phyloP scores from a whole-genome alignment of 2,329 filamentous ascomycete genomes.

The Dactylellina parvicollis region DNA sequence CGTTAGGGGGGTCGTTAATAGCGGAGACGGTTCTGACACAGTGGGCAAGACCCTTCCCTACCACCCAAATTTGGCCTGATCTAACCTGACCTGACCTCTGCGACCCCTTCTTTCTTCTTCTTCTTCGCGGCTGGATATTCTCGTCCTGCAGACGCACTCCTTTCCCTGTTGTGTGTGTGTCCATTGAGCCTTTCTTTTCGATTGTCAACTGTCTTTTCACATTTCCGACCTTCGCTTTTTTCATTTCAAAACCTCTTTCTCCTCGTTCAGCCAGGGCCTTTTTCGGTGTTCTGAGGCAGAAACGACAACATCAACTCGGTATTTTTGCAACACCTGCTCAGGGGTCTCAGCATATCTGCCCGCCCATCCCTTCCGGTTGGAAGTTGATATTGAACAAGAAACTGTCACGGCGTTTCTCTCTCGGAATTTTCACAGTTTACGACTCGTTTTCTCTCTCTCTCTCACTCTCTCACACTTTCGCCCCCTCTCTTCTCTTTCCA shows the following conservation, averaged over 20 bases:
- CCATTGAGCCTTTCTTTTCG: slow-evolving; percentile 45
- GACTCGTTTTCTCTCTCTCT: slow-evolving; percentile 33
- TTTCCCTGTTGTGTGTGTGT: slow-evolving; percentile 32
- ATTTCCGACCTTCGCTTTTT: slow-evolving; percentile 51
- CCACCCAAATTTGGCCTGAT: slow-evolving; percentile 44
- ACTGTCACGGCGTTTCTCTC: slow-evolving; percentile 40
- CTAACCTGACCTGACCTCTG: slow-evolving; percentile 27
- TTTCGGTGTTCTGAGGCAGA: slow-evolving; percentile 47
- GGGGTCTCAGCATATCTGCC: slow-evolving; percentile 40
- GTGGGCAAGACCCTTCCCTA: slow-evolving; percentile 51
- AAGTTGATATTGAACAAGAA: slow-evolving; percentile 23
- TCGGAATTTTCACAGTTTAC: slow-evolving; percentile 34
- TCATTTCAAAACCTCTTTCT: slow-evolving; percentile 48
- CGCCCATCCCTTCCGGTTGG: slow-evolving; percentile 45
- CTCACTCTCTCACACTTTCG: too few species aligned
- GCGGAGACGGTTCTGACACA: slow-evolving; percentile 54
- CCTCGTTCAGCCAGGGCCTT: slow-evolving; percentile 42
- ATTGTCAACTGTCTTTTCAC: slow-evolving; percentile 30
- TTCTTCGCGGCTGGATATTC: slow-evolving; percentile 47
- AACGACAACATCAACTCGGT: slow-evolving; percentile 35
- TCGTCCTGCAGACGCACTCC: slow-evolving; percentile 48
- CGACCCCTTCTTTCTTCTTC: slow-evolving; percentile 21
- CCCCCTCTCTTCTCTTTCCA: too few species aligned
- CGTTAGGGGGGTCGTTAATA: slow-evolving; percentile 53
- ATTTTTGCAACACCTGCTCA: slow-evolving; percentile 26